Conservation (phyloP, 305 asterid genomes). For the Solanum hybrid region DNA sequence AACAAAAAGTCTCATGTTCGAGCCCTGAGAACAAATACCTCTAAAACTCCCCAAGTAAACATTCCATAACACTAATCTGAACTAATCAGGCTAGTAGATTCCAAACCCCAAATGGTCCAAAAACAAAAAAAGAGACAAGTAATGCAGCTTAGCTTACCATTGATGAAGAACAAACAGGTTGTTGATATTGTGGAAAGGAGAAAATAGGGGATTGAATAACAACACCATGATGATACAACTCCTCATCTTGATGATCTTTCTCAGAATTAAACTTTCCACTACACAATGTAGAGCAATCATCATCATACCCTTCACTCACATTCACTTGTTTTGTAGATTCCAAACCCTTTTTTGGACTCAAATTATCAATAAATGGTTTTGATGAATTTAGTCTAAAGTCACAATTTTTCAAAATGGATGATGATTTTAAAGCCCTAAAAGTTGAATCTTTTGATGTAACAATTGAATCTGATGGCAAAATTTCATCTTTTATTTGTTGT, state of each 20-base stretch:
- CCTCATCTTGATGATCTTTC: slow-evolving; percentile 14
- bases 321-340: slow-evolving; percentile 22
- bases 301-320: slow-evolving; percentile 17
- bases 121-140: not conserved
- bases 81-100: not conserved
- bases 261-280: slow-evolving; percentile 30
- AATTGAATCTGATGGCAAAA: slow-evolving; percentile 25
- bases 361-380: slow-evolving; percentile 20
- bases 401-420: slow-evolving; percentile 19
- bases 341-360: slow-evolving; percentile 19
- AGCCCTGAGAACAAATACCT: not conserved
- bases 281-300: slow-evolving; percentile 33
- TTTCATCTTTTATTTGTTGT: slow-evolving; percentile 50
- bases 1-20: not conserved
- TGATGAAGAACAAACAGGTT: slow-evolving; percentile 25
- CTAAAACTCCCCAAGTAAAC: not conserved
- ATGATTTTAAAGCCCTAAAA: slow-evolving; percentile 27
- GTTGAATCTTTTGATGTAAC: slow-evolving; percentile 16
- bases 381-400: slow-evolving; percentile 25
- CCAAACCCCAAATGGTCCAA: not conserved
- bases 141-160: slow-evolving; percentile 33
- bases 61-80: not conserved
- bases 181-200: slow-evolving; percentile 36
- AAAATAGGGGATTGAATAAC: slow-evolving; percentile 13
- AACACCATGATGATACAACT: slow-evolving; percentile 29